Conservation (phyloP, 352 stramenopile genomes). For the Phytophthora multivora region DNA sequence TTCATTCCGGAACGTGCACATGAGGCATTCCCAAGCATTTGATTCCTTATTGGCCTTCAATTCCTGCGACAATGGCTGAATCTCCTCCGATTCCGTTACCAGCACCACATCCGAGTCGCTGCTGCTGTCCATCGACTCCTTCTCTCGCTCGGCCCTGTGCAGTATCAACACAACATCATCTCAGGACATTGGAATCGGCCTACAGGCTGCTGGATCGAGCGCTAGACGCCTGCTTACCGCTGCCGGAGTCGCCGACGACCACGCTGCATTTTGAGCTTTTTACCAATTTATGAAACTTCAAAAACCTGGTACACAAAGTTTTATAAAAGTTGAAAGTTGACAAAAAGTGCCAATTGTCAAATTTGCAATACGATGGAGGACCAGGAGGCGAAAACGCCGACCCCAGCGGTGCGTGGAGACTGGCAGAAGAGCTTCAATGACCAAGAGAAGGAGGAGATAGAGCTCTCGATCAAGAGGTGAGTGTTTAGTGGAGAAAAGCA, state of each 20-base stretch:
- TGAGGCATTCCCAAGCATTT: constrained; percentile 40
- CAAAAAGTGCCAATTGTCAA: not conserved
- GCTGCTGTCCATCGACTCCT: constrained; percentile 27
- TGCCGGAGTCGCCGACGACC: constrained; percentile 30
- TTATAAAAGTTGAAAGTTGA: not conserved
- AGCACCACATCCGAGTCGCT: constrained; percentile 38
- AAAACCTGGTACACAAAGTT: constrained; percentile 29
- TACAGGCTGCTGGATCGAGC: not conserved
- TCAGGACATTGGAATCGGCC: not conserved
- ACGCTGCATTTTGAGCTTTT: constrained; percentile 18
- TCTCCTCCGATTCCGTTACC: constrained; percentile 3
- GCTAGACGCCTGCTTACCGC: constrained; percentile 17
- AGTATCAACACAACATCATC: not conserved
- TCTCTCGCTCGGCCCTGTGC: constrained; percentile 11
- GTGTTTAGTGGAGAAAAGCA: not conserved
- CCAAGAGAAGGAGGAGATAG: constrained; percentile 25
- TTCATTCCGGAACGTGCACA: constrained; percentile 60
- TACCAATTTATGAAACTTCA: constrained; percentile 22
- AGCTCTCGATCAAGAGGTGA: constrained; percentile 30
- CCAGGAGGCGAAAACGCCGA: constrained; percentile 12
- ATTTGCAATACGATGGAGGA: constrained; percentile 17
- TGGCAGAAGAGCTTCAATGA: constrained; percentile 30
- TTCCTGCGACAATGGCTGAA: not conserved
- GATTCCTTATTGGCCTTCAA: not conserved
- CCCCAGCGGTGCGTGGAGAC: not conserved